Evolutionary conservation across 2,329 filamentous ascomycete genomes (phyloP), one percentile per base, ranked within the genome.

Genomic region (Diplocarpon mali): DNA sequence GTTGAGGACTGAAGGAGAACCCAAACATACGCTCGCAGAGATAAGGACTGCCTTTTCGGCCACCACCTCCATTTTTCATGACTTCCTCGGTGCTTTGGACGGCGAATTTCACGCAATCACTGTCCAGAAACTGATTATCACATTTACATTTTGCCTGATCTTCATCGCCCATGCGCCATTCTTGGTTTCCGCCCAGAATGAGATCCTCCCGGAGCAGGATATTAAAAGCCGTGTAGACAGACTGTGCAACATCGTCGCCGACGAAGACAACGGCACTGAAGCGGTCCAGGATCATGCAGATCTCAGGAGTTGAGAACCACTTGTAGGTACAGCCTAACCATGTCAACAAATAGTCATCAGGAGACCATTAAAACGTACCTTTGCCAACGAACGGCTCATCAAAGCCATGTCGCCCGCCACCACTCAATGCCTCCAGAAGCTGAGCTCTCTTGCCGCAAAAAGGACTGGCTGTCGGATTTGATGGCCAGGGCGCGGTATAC

Each of bases 191-290:
- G 9, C 68, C 67, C 7, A 57, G 52, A 9, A 58, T 59, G 20
- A 69, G 53, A 40, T 69, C 59, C 50, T 66, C 60, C 28, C 65
- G 62, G 2, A 69, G 55, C 8, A 70, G 60, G 37, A 68, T 63
- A 50, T 68, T 69, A 49, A 70, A 62, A 20, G 63, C 66, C n/a
- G 62, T 60, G 51, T 70, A 69, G 37, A 67, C 59, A 31, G 62
- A 57, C 40, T 61, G 58, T 13, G 67, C 56, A 27, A 61, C 55
- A 35, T 63, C 56, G 45, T 70, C 67, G 17, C 67, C 67, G 35
- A 68, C 49, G 45, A 70, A 69, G 14, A 64, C 49, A 5, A 69
- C 46, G 14, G 58, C 56, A 38, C 66, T 64, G 47, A 69, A 69
- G 32, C 65, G 62, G 42, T 64, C 60, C 20, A 69, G 58, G 15